Percentiles rank a stretch among this genome's conserved stretches.
Evolutionary conservation across 345 rosid genomes (phyloP).

Genomic region (sweet orange (Citrus sinensis)): DVS_A1.0 CM039162.1:4900501-4901000

Average conservation of each 20-base stretch:
- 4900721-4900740: slow-evolving; percentile 42
- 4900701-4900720: slow-evolving; percentile 27
- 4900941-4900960: slow-evolving; percentile 43
- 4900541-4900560: no score
- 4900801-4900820: slow-evolving; percentile 34
- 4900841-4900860: slow-evolving; percentile 28
- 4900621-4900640: neutral
- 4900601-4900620: neutral
- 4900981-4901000: slow-evolving; percentile 38
- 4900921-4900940: slow-evolving; percentile 41
- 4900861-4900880: slow-evolving; percentile 28
- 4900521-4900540: no score
- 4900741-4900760: slow-evolving; percentile 27
- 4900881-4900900: slow-evolving; percentile 32
- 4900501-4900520: no score
- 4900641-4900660: neutral
- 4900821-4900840: slow-evolving; percentile 54
- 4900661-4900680: slow-evolving; percentile 9
- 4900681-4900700: slow-evolving; percentile 15
- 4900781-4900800: slow-evolving; percentile 33
- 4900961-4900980: slow-evolving; percentile 30
- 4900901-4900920: slow-evolving; percentile 42
- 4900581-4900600: no score
- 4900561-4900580: no score
- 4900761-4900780: slow-evolving; percentile 10